These are phyloP conservation scores for Trichophyton simii DNA, from an alignment of 2,329 filamentous ascomycete species.

Conservation along the genomic window DNA sequence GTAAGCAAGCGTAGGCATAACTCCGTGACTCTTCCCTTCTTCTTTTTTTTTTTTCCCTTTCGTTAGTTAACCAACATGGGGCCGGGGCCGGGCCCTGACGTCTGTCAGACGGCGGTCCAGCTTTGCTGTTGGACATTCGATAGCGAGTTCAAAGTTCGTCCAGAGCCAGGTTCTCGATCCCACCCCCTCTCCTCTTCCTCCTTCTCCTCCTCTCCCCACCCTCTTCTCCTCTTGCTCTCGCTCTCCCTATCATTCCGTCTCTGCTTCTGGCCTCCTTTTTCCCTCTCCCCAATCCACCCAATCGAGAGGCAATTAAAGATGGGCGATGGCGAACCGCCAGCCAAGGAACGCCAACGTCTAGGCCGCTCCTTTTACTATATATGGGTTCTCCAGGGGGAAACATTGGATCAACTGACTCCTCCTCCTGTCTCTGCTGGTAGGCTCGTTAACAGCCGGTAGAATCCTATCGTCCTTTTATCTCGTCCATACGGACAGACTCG, in stretches of 20 bases:
- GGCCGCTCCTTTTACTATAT: background rate
- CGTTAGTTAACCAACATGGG: too few relatives aligned
- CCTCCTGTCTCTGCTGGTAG: background rate
- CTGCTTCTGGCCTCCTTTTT: background rate
- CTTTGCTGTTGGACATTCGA: background rate
- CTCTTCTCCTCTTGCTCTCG: background rate
- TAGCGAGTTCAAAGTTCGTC: too few relatives aligned
- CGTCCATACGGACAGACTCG: background rate
- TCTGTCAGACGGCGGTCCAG: background rate
- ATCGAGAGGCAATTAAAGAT: background rate
- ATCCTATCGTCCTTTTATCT: background rate
- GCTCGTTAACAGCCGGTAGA: background rate
- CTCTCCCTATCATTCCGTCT: background rate
- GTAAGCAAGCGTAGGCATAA: too few relatives aligned
- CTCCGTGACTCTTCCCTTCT: too few relatives aligned
- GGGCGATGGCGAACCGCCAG: background rate
- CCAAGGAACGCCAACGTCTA: background rate
- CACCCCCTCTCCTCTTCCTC: background rate
- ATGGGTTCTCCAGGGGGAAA: background rate
- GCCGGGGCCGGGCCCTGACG: background rate
- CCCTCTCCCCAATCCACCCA: background rate
- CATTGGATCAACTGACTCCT: background rate
- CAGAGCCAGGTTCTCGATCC: too few relatives aligned
- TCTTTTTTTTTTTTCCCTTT: too few relatives aligned
- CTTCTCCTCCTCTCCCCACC: background rate